Evolutionary conservation across 139 green algal genomes (phyloP), one percentile per base, ranked within the genome.

Genomic region (Trebouxia sp.): DNA sequence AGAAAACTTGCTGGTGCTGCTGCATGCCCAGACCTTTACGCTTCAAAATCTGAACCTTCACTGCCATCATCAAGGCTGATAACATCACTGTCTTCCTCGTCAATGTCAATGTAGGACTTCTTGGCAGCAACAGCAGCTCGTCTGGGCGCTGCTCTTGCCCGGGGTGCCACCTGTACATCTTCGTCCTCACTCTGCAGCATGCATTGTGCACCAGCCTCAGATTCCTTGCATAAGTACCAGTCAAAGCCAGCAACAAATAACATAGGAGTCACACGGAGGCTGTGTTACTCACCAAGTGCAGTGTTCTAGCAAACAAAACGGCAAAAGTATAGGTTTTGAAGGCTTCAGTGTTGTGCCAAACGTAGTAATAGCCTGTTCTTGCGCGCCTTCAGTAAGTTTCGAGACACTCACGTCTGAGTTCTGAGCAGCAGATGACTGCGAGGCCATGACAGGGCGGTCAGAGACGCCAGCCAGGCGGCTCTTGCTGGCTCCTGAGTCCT

Each of bases 401-500:
- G n/a, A n/a, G n/a, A n/a, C n/a, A n/a, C 62, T 72, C 0, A 72
- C 62, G 32, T 72, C 62, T 45, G 62, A 72, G 12, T 72, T 35
- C 43, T 32, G 20, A 4, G 35, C 5, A 26, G 14, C 20, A 15
- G 28, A 41, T 5, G 32, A 43, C 11, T 45, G 62, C 26, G 62
- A 72, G 15, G 35, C 62, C 35, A 42, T 72, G 62, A 15, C 14
- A 28, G 62, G 32, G 3, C 5, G 14, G 7, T 12, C 2, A 45
- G 37, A 17, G 0, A 28, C 32, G 15, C 14, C n/a, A 35, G 85
- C 37, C 50, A 55, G 48, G 3, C 66, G 66, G 66, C 56, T 76
- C 48, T 75, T 82, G 38, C 47, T 47, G n/a, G 69, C 38, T 55
- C 86, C 84, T 5, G 75, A 84, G 22, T 77, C 81, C 77, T 91